Evolutionary conservation across 2,329 filamentous ascomycete species (phyloP).

Genomic region (Microdochium paspali): DNA sequence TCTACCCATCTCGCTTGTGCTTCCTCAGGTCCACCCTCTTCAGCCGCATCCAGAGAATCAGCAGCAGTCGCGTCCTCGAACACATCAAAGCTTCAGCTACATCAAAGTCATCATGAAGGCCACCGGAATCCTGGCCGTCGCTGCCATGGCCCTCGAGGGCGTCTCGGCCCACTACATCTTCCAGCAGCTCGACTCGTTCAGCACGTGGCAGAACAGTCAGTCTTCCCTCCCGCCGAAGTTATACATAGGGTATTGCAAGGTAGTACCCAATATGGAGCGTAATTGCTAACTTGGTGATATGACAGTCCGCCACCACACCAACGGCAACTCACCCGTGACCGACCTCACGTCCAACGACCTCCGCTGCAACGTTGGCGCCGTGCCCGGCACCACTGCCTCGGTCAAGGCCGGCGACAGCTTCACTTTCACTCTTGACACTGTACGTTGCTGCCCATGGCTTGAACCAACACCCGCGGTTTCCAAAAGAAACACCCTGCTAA

Average conservation of each 20-base stretch:
- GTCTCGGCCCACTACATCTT: slow-evolving; percentile 32
- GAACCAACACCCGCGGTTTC: too few relatives aligned
- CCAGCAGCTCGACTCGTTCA: slow-evolving; percentile 24
- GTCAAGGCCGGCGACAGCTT: slow-evolving; percentile 27
- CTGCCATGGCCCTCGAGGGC: slow-evolving; percentile 20
- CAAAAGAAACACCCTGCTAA: too few relatives aligned
- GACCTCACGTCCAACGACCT: slow-evolving; percentile 28
- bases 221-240: slow-evolving; percentile 1
- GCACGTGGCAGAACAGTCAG: slow-evolving; percentile 24
- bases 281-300: neutral
- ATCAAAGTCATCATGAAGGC: slow-evolving; percentile 21
- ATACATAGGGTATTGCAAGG: too few relatives aligned
- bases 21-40: too few relatives aligned
- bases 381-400: slow-evolving; percentile 20
- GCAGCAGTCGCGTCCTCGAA: too few relatives aligned
- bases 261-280: neutral
- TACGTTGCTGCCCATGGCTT: too few relatives aligned
- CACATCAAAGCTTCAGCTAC: neutral
- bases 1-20: too few relatives aligned
- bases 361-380: slow-evolving; percentile 29
- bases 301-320: slow-evolving; percentile 32
- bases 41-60: too few relatives aligned
- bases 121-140: slow-evolving; percentile 15
- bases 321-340: slow-evolving; percentile 37
- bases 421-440: slow-evolving; percentile 25